Evolutionary conservation across 768 basidiomycete genomes (phyloP), one percentile per base, ranked within the genome.

Genomic region (Mycena amicta): DNA sequence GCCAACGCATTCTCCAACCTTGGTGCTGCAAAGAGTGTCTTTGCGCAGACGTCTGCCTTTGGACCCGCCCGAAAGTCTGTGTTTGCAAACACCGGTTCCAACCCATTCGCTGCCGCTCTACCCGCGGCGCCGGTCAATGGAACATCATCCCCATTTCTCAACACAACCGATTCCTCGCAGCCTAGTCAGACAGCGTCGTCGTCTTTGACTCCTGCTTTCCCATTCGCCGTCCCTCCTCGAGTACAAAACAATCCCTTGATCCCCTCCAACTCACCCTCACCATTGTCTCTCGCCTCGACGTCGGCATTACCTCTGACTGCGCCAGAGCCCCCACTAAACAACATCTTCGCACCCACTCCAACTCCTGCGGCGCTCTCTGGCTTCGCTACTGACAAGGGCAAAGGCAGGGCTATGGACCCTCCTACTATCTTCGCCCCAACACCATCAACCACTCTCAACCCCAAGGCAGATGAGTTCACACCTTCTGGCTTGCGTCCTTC

Each of bases 1-100:
- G 57, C 62, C 15, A 74, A 74, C 45, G 79, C 79, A 2, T 81
- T 82, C 57, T 72, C 76, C 3, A 66, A 63, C 37, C 66, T 82
- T 13, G 68, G 74, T 2, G 68, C 78, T 4, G 68, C 75, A 3
- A 76, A 74, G 16, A 78, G 75, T 63, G 69, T 71, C 11, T 80
- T 80, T 53, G 71, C 68, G 23, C 67, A 63, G 18, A 54, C 68
- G 2, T 74, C 77, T 16, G 70, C 75, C 13, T 80, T 80, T 56
- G 75, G 60, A 8, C 53, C 58, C n/a, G 18, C 59, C 5, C 60
- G 68, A 8, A 64, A 52, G 6, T 70, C 69, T 2, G 68, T 68
- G 4, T 72, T 72, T 56, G 59, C 63, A 1, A 58, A 46, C 43
- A 52, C 56, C 16, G 23, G 25, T 12, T 20, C 47, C 15, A 49